phyloP scores from a whole-genome alignment of 148 eudicot genomes.

The Rhododendron henanense region DNA sequence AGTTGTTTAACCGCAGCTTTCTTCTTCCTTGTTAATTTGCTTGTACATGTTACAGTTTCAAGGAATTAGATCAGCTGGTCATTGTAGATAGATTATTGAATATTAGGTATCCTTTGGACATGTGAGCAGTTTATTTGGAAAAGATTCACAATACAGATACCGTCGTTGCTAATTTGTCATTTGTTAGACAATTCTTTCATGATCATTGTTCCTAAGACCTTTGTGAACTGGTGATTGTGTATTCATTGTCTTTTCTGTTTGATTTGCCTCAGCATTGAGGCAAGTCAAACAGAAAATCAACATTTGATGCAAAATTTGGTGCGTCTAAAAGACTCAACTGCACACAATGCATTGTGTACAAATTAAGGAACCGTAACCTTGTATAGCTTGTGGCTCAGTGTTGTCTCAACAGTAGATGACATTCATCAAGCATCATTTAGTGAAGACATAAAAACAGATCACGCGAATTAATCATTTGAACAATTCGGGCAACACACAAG shows the following conservation, averaged over 20 bases:
- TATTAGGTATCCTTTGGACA: not conserved
- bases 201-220: not conserved
- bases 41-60: not conserved
- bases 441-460: not conserved
- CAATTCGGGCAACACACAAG: not conserved
- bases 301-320: not conserved
- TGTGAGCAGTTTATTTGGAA: not conserved
- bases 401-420: not conserved
- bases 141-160: not conserved
- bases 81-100: not conserved
- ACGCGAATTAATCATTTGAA: not conserved
- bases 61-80: not conserved
- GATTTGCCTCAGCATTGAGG: not conserved
- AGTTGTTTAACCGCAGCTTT: not conserved
- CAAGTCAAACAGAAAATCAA: not conserved
- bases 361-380: not conserved
- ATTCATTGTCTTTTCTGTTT: not conserved
- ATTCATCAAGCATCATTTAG: not conserved
- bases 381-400: not conserved
- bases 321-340: not conserved
- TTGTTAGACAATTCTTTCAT: not conserved
- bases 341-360: not conserved
- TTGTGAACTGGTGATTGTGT: not conserved
- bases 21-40: not conserved
- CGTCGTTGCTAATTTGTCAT: not conserved